Evolutionary conservation across 768 basidiomycete genomes (phyloP).

Genomic region (Grammothele lineata): DNA sequence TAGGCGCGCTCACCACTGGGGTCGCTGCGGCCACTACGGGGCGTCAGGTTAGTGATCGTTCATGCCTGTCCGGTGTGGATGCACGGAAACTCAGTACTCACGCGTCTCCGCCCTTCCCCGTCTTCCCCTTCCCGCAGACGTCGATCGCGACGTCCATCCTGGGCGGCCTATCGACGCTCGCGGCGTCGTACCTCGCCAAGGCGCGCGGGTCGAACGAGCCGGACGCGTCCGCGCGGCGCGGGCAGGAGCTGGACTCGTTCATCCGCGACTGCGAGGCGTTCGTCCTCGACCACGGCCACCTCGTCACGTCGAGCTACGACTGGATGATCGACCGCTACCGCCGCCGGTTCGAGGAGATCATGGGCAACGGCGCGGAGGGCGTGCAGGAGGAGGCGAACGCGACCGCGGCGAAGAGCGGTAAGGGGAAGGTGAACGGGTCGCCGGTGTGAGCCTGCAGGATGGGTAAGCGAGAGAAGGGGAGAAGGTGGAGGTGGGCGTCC

Average conservation of each 20-base stretch:
- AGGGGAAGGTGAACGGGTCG: slow-evolving; percentile 2
- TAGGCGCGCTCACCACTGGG: slow-evolving; percentile 67
- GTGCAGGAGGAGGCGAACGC: slow-evolving; percentile 2
- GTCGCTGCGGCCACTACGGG: slow-evolving; percentile 47
- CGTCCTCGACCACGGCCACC: slow-evolving; percentile 48
- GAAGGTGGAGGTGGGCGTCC: no score
- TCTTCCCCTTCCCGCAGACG: slow-evolving; percentile 31
- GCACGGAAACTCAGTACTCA: background rate
- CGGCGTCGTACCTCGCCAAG: slow-evolving; percentile 70
- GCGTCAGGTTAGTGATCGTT: slow-evolving; percentile 1
- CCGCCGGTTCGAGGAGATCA: slow-evolving; percentile 41
- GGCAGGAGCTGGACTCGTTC: slow-evolving; percentile 62
- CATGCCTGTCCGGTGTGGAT: background rate
- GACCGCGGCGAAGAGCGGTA: background rate
- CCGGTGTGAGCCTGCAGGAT: no score
- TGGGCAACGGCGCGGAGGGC: slow-evolving; percentile 33
- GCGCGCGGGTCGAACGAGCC: slow-evolving; percentile 69
- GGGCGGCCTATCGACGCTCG: slow-evolving; percentile 61
- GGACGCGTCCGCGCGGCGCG: slow-evolving; percentile 51
- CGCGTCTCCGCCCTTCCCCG: background rate
- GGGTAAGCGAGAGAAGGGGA: no score
- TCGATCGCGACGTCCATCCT: slow-evolving; percentile 37
- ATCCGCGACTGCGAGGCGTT: slow-evolving; percentile 59
- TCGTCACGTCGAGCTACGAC: slow-evolving; percentile 33
- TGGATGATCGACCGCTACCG: slow-evolving; percentile 31